Conservation (phyloP, 2,329 filamentous ascomycete species). For the Endothia cerciana region DNA sequence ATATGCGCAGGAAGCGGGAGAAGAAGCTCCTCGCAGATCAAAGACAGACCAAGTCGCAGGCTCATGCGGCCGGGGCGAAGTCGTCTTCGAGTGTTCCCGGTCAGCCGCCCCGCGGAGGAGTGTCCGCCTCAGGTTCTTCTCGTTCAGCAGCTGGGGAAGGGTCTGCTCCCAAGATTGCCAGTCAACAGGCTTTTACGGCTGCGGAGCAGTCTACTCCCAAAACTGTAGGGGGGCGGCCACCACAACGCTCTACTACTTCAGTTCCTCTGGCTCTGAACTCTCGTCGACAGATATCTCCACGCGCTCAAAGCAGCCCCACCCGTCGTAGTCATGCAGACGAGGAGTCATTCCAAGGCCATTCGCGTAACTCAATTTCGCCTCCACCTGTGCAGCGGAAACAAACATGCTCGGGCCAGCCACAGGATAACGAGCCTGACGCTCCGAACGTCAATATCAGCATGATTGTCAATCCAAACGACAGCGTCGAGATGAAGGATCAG, state of each 20-base stretch:
- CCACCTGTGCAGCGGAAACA: conserved; percentile 3
- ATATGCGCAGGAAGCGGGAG: conserved; percentile 42
- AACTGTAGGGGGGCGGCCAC: not conserved
- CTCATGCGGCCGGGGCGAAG: not conserved
- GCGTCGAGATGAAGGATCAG: conserved; percentile 11
- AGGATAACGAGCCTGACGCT: not conserved
- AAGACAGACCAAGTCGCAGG: conserved; percentile 12
- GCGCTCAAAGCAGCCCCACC: not conserved
- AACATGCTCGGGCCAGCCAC: conserved; percentile 3
- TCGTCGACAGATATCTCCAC: conserved; percentile 13
- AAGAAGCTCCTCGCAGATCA: conserved; percentile 34
- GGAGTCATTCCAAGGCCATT: not conserved
- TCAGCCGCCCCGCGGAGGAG: not conserved
- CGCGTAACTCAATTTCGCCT: not conserved
- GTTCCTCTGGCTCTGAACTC: not conserved
- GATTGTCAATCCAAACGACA: conserved; percentile 24
- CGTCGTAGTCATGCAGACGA: not conserved
- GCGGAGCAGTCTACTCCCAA: not conserved
- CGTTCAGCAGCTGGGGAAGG: not conserved
- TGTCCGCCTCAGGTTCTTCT: not conserved
- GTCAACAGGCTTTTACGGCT: not conserved
- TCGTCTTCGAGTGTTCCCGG: not conserved
- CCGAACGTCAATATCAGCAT: conserved; percentile 20
- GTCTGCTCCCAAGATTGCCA: not conserved
- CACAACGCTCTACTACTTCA: not conserved